These are phyloP conservation scores for Brassica incana DNA, from an alignment of 345 rosid genomes.

Conservation along the genomic window DNA sequence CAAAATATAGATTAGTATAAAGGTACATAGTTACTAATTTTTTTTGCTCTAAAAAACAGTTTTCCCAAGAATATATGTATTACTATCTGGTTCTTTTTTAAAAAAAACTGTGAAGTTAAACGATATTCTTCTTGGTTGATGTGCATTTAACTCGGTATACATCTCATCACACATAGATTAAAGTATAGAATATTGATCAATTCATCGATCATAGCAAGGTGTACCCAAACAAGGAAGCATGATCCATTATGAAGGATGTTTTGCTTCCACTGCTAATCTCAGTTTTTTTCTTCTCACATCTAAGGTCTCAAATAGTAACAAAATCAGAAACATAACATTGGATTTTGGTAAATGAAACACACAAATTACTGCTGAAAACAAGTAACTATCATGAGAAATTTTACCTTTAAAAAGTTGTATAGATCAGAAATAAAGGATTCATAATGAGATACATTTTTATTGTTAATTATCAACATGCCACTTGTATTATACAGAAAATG, in stretches of 20 bases:
- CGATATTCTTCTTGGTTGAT: conserved; percentile 34
- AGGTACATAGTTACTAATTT: too few relatives aligned
- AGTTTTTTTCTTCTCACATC: neutral
- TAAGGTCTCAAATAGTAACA: neutral
- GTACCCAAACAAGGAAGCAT: conserved; percentile 40
- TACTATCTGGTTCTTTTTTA: neutral
- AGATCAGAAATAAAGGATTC: conserved; percentile 17
- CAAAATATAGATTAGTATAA: too few relatives aligned
- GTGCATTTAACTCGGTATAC: conserved; percentile 19
- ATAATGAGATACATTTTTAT: conserved; percentile 18
- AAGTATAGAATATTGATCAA: conserved; percentile 11
- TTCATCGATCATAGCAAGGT: conserved; percentile 37
- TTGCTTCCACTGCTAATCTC: conserved; percentile 39
- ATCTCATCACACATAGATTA: conserved; percentile 3
- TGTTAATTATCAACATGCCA: conserved; percentile 8
- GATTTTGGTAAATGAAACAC: neutral
- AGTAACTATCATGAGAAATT: neutral
- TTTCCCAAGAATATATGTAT: too few relatives aligned
- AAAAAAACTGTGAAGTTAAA: neutral
- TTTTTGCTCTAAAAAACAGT: too few relatives aligned
- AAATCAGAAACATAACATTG: neutral
- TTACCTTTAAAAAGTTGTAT: conserved; percentile 4
- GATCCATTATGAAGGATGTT: conserved; percentile 45
- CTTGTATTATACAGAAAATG: conserved; percentile 27
- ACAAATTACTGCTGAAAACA: neutral